These are phyloP conservation scores for Pisolithus sp. DNA, from an alignment of 768 basidiomycete species.

Conservation along the genomic window DNA sequence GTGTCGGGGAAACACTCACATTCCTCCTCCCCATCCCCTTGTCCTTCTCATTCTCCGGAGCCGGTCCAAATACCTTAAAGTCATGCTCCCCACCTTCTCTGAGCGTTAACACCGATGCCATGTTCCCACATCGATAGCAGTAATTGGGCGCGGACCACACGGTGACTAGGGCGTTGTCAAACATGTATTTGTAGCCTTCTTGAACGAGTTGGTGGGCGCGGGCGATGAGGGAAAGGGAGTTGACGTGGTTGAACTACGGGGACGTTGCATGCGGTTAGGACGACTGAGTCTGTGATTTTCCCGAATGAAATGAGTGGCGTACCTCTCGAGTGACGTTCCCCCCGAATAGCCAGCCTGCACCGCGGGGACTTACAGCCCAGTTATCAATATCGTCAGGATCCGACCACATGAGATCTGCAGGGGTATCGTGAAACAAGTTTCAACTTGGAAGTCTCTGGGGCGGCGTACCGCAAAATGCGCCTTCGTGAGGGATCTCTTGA, in stretches of 20 bases:
- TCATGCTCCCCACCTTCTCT: constrained; percentile 46
- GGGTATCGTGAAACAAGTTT: background rate
- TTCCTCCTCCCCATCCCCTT: constrained; percentile 66
- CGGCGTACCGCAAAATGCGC: constrained; percentile 84
- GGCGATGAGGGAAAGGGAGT: constrained; percentile 80
- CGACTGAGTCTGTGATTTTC: background rate
- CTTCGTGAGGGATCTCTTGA: constrained; percentile 98
- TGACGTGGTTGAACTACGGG: constrained; percentile 87
- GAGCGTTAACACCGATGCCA: constrained; percentile 86
- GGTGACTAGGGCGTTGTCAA: constrained; percentile 84
- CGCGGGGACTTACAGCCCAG: constrained; percentile 95
- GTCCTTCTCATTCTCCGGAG: constrained; percentile 84
- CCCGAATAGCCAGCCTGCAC: constrained; percentile 95
- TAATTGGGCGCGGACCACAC: constrained; percentile 94
- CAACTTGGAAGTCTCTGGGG: background rate
- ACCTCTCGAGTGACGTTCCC: constrained; percentile 81
- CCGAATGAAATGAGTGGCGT: constrained; percentile 6
- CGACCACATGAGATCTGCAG: constrained; percentile 92
- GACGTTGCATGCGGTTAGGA: background rate
- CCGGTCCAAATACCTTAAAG: constrained; percentile 84
- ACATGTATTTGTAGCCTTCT: constrained; percentile 96
- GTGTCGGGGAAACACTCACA: constrained; percentile 38
- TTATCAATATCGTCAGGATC: constrained; percentile 93
- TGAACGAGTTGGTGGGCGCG: constrained; percentile 96
- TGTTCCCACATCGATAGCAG: constrained; percentile 81